Evolutionary conservation across 768 basidiomycete genomes (phyloP), one percentile per base, ranked within the genome.

Genomic region (Gymnopilus junonius): DNA sequence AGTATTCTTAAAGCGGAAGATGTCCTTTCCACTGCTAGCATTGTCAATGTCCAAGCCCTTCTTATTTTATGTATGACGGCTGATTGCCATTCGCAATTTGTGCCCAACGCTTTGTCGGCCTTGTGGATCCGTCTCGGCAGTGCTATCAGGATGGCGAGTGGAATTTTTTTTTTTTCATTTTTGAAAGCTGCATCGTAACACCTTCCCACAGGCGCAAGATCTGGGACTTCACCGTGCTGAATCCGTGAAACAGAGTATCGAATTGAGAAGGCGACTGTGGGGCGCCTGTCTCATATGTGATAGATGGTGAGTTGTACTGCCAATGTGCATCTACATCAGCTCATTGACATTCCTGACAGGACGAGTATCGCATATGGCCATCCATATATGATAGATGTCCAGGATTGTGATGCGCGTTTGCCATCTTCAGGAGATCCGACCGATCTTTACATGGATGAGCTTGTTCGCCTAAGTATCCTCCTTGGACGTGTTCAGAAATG

Each of bases 321-420:
- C 55, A 29, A 48, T 10, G 37, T 63, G 3, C 35, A 45, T 39
- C 35, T 58, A 58, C 42, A 59, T 55, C 62, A 65, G 50, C 56
- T 37, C 56, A 53, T 58, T 34, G 58, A 46, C 32, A 25, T 39
- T 50, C 59, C 55, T 55, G 42, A 17, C 70, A 94, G 93, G 93
- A 85, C 89, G 58, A 93, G 92, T 71, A 80, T 95, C 37, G 89
- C 93, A 23, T 94, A 95, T 69, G 97, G 97, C 0, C 93, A 95
- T 67, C 97, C 97, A 2, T 92, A 89, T 73, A 93, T 97, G 91
- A 97, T 99, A 65, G 96, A 98, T 74, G 87, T 99, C 2, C 88
- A 92, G 67, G 97, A 99, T 75, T 99, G 97, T 75, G 97, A 99
- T 75, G 92, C 93, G 4, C 89, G 95, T 58, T 81, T 97, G 34